A percentile compares a stretch with the other conserved stretches of the same genome.
Evolutionary conservation across 139 green algal species (phyloP).

Genomic region (Auxenochlorella pyrenoidosa): DNA sequence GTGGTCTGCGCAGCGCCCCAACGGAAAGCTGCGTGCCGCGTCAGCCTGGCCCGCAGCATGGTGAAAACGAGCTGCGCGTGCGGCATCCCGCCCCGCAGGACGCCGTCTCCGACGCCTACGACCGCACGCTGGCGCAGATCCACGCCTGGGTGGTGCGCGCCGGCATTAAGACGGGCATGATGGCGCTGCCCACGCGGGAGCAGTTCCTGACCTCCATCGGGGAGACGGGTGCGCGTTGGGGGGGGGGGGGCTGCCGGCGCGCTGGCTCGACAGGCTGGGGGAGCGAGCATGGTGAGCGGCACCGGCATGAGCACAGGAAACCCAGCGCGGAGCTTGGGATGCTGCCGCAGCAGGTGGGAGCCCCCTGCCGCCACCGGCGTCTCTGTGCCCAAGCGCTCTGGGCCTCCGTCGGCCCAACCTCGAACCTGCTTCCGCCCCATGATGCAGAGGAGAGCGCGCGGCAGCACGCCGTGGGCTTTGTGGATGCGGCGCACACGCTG

Average conservation of each 20-base stretch:
- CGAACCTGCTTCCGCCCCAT: no score
- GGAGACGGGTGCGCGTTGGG: conserved; percentile 47
- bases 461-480: conserved; percentile 46
- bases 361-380: neutral
- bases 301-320: no score
- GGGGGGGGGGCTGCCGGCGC: neutral
- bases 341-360: neutral
- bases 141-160: conserved; percentile 67
- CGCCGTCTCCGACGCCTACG: conserved; percentile 56
- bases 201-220: conserved; percentile 65
- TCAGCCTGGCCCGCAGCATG: neutral
- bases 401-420: no score
- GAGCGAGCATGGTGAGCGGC: no score
- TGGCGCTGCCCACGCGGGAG: conserved; percentile 64
- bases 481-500: conserved; percentile 41
- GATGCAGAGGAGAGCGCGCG: conserved; percentile 44
- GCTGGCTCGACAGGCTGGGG: no score
- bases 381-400: neutral
- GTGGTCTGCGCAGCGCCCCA: no score
- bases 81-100: neutral
- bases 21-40: no score
- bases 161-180: conserved; percentile 70
- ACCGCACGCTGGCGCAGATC: conserved; percentile 57
- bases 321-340: no score
- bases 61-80: no score